phyloP scores from a whole-genome alignment of 345 rosid species.

The Citrus maxima region DNA sequence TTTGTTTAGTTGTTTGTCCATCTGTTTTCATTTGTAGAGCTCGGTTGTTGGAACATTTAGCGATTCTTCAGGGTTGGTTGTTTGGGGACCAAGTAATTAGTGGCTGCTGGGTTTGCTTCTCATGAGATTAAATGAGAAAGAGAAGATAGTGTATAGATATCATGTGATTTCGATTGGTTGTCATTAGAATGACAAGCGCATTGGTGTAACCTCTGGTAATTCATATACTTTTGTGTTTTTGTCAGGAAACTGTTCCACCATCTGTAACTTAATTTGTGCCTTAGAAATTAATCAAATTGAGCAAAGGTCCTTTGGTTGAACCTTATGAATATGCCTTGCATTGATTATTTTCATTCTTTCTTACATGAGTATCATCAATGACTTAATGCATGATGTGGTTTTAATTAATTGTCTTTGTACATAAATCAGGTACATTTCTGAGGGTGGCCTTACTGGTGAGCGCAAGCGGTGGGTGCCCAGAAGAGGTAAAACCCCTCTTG shows the following conservation, averaged over 20 bases:
- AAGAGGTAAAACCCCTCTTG: slow-evolving; percentile 88
- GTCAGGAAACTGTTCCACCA: neutral
- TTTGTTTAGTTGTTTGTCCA: neutral
- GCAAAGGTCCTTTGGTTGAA: neutral
- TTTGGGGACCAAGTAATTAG: too few species aligned
- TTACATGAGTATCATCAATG: neutral
- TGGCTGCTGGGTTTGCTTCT: too few species aligned
- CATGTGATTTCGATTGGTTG: neutral
- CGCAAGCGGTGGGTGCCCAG: slow-evolving; percentile 99
- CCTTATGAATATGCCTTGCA: neutral
- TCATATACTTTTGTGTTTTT: neutral
- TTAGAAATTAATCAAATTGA: neutral
- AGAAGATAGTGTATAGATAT: too few species aligned
- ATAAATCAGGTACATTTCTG: slow-evolving; percentile 66
- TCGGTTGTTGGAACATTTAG: neutral
- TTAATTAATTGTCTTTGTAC: slow-evolving; percentile 4
- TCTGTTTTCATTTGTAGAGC: neutral
- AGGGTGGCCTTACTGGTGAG: slow-evolving; percentile 97
- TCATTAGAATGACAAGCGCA: neutral
- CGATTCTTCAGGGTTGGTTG: neutral
- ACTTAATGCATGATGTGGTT: slow-evolving; percentile 1
- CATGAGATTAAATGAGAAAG: too few species aligned
- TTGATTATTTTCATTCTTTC: neutral
- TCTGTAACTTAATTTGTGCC: neutral
- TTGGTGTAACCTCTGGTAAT: neutral